These are phyloP conservation scores for Penicillium occitanis DNA, from an alignment of 2,329 filamentous ascomycete genomes.

Conservation along the genomic window DNA sequence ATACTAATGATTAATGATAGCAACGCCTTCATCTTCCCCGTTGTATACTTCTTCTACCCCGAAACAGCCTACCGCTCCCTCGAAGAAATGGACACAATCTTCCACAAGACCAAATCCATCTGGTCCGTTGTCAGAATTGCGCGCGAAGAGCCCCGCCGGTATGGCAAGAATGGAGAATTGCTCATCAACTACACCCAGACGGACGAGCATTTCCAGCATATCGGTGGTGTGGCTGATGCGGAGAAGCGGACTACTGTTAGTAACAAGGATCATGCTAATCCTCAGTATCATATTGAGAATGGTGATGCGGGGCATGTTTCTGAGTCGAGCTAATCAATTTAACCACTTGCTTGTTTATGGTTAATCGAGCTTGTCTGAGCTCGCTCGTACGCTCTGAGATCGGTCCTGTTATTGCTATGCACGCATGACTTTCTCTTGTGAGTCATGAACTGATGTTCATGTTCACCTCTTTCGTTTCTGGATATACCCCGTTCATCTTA, in stretches of 20 bases:
- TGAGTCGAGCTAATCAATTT: constrained; percentile 1
- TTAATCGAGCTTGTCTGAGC: background rate
- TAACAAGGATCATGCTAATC: constrained; percentile 22
- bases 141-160: constrained; percentile 54
- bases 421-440: background rate
- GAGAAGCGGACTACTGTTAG: constrained; percentile 82
- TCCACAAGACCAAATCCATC: constrained; percentile 54
- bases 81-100: constrained; percentile 70
- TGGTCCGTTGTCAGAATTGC: constrained; percentile 54
- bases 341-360: too few relatives aligned
- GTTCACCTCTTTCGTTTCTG: background rate
- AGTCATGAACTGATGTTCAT: background rate
- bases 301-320: constrained; percentile 16
- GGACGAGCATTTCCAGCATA: constrained; percentile 26
- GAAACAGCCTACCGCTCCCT: constrained; percentile 61
- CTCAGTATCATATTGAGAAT: constrained; percentile 21
- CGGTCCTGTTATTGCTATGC: background rate
- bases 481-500: constrained; percentile 7
- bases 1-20: constrained; percentile 28
- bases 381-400: background rate
- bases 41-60: constrained; percentile 62
- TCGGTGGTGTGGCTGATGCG: constrained; percentile 62
- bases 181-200: constrained; percentile 41
- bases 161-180: constrained; percentile 59
- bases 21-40: constrained; percentile 57